Evolutionary conservation across 2,329 filamentous ascomycete genomes (phyloP).

Genomic region (Botrytis galanthina): DNA sequence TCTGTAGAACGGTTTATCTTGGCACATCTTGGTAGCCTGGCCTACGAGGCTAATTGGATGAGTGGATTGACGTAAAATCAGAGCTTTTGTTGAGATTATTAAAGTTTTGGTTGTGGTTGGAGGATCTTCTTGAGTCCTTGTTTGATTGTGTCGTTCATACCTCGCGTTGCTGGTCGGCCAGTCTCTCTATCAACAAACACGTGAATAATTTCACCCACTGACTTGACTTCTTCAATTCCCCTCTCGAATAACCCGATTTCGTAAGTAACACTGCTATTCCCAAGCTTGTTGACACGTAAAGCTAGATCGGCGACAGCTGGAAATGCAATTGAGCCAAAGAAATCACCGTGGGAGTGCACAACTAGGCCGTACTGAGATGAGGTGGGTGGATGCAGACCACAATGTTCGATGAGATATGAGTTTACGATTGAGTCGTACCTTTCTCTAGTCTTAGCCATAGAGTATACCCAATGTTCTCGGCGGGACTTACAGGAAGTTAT

Average conservation of each 20-base stretch:
- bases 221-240: slow-evolving; percentile 70
- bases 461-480: not conserved
- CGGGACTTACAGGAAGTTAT: slow-evolving; percentile 65
- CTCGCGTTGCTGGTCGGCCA: slow-evolving; percentile 62
- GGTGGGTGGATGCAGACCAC: slow-evolving; percentile 67
- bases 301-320: slow-evolving; percentile 80
- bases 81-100: not conserved
- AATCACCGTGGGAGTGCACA: slow-evolving; percentile 82
- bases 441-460: not conserved
- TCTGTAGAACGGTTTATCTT: not conserved
- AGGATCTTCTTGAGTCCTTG: slow-evolving; percentile 57
- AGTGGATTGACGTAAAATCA: not conserved
- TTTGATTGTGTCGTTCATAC: slow-evolving; percentile 61
- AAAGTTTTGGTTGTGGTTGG: slow-evolving; percentile 38
- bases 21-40: not conserved
- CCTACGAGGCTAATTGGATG: not conserved
- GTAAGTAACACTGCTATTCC: slow-evolving; percentile 83
- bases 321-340: slow-evolving; percentile 77
- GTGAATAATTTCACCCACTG: slow-evolving; percentile 82
- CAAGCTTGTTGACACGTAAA: slow-evolving; percentile 78
- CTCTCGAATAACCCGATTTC: slow-evolving; percentile 84
- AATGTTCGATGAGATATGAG: slow-evolving; percentile 77
- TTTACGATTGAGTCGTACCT: slow-evolving; percentile 90
- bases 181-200: slow-evolving; percentile 80
- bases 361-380: slow-evolving; percentile 77